phyloP scores from a whole-genome alignment of 371 early-diverging fungal genomes.

The Syncephalastrum racemosum region DNA sequence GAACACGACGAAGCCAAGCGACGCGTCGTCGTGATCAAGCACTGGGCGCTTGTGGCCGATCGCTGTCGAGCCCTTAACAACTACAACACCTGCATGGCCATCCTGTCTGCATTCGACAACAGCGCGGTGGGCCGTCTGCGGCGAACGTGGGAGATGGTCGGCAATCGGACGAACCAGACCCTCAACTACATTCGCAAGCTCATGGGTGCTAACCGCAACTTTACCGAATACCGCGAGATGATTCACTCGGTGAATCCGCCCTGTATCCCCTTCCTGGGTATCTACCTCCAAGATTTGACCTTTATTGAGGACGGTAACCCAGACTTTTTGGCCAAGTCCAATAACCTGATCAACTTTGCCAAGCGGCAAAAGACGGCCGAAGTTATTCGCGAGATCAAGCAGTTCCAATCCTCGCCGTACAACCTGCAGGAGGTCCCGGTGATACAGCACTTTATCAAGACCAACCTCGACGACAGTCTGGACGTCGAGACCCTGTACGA shows the following conservation, averaged over 20 bases:
- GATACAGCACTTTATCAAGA: constrained; percentile 78
- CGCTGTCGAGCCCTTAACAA: constrained; percentile 80
- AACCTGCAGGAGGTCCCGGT: constrained; percentile 72
- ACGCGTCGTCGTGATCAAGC: constrained; percentile 76
- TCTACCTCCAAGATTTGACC: constrained; percentile 88
- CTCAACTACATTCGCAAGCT: constrained; percentile 54
- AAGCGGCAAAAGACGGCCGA: constrained; percentile 88
- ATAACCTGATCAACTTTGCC: constrained; percentile 84
- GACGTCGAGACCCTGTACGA: constrained; percentile 71
- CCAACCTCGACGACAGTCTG: constrained; percentile 55
- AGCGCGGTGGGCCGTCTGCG: constrained; percentile 89
- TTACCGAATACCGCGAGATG: constrained; percentile 82
- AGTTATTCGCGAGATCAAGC: constrained; percentile 90
- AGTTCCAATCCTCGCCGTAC: constrained; percentile 89
- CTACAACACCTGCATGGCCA: constrained; percentile 88
- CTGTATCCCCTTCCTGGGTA: constrained; percentile 89
- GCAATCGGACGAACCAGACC: constrained; percentile 57
- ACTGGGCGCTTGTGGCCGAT: constrained; percentile 84
- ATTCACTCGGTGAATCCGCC: constrained; percentile 88
- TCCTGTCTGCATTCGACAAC: constrained; percentile 87
- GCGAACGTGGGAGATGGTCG: constrained; percentile 83
- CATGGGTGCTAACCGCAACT: constrained; percentile 85
- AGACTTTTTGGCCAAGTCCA: constrained; percentile 62
- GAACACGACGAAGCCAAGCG: constrained; percentile 75
- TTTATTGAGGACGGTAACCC: constrained; percentile 94